Evolutionary conservation across 331 rosid species (phyloP).

Genomic region (Stylosanthes scabra): DNA sequence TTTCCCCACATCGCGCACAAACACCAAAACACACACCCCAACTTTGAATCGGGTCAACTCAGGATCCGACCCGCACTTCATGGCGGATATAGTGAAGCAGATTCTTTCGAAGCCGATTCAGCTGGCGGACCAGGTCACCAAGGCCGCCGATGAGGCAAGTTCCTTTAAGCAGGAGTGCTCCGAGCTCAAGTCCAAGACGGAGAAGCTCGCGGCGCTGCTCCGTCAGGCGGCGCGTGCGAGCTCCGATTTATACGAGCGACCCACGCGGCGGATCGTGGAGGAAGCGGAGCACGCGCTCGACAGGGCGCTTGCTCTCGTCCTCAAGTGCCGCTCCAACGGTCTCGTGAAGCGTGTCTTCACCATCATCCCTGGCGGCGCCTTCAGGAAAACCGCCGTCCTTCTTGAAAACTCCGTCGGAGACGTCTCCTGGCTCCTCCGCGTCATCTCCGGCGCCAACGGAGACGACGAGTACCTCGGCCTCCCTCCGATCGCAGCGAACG

Average conservation of each 20-base stretch:
- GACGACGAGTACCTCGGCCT: slow-evolving; percentile 53
- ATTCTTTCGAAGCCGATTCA: slow-evolving; percentile 86
- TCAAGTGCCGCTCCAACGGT: slow-evolving; percentile 76
- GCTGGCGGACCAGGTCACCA: slow-evolving; percentile 74
- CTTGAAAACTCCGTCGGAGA: slow-evolving; percentile 87
- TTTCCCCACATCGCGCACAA: slow-evolving; percentile 16
- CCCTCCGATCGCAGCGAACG: slow-evolving; percentile 88
- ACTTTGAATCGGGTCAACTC: background rate
- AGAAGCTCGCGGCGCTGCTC: slow-evolving; percentile 76
- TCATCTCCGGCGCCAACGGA: slow-evolving; percentile 66
- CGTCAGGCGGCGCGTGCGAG: slow-evolving; percentile 90
- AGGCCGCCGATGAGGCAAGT: slow-evolving; percentile 80
- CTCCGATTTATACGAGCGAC: slow-evolving; percentile 89
- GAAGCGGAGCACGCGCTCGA: slow-evolving; percentile 84
- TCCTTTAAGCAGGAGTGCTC: slow-evolving; percentile 69
- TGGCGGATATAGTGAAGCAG: slow-evolving; percentile 84
- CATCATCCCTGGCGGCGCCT: slow-evolving; percentile 73
- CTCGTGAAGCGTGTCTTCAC: slow-evolving; percentile 81
- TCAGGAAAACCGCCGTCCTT: slow-evolving; percentile 68
- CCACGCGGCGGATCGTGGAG: slow-evolving; percentile 79
- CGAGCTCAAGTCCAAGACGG: slow-evolving; percentile 75
- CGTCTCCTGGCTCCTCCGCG: slow-evolving; percentile 88
- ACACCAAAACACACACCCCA: background rate
- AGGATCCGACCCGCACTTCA: slow-evolving; percentile 3
- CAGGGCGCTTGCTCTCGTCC: slow-evolving; percentile 64